Base-by-base conservation (phyloP, 768 basidiomycete genomes). In the Plicaturopsis crispa region DNA sequence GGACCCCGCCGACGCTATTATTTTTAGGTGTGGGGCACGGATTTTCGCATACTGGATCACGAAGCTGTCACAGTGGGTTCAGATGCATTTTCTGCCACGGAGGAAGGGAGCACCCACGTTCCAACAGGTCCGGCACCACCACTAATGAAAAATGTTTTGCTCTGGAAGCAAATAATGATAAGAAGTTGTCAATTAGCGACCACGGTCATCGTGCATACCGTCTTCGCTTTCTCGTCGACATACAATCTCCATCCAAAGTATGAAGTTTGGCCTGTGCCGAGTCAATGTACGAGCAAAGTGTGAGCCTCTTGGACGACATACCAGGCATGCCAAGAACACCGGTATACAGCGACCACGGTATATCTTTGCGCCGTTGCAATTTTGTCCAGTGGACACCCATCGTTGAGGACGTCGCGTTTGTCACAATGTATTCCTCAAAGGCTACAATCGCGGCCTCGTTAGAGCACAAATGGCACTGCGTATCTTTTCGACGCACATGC, bases 1-100 rank as follows among this genome's bases (percentile, higher is more conserved):
- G 2, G 52, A 51, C 0, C 69, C 67, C 2, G 67, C 64, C 2
- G 57, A 62, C 1, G 61, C 62, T 39, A 71, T 62, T 40, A 70
- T 67, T 31, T 60, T 60, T 23, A 69, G 48, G 24, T 45, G 35
- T 1, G 44, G 26, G 0, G 66, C 67, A 2, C 61, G 52, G 1
- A 38, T 38, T 48, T 69, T 67, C n/a, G 68, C 66, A 24, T 66
- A 44, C 44, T 65, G 61, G 32, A 62, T 56, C 13, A 66, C 45
- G 7, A 45, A 35, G 12, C 35, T 39, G 13, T 4, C 3, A 24
- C 8, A 34, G 26, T 8, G 14, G 14, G 26, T 8, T 8, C 10
- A 28, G 14, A 28, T 28, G 26, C 8, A 14, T 28, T 28, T 28
- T 28, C 26, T 14, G 26, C 8, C 10, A 8, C 26, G 8, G 14